Evolutionary conservation across 306 rosid species (phyloP), one percentile per base, ranked within the genome.

Genomic region (Trichosanthes truncata): DNA sequence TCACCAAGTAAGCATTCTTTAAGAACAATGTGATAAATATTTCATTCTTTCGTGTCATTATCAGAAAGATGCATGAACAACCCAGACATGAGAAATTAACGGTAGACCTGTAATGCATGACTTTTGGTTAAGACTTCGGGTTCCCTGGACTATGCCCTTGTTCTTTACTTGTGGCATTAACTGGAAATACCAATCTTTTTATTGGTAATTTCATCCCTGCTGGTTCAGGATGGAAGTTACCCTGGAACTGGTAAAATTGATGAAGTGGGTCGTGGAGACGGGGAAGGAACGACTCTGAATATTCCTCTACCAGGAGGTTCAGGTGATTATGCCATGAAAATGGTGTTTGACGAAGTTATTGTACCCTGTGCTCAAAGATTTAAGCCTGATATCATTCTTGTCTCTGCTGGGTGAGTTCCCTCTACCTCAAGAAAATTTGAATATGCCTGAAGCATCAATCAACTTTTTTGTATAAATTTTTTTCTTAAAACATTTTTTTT

Each of bases 241-340:
- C 98, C 98, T 5, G 98, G 98, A 78, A 94, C 98, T 3, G 98
- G 98, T 63, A 94, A 92, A 79, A 74, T 91, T 81, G 90, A 87
- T 41, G 93, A 92, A 85, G 88, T 92, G 65, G 98, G 98, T 38
- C 71, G 11, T 23, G 93, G 97, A 80, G 85, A 83, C n/a, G 97
- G 97, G 9, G 93, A 89, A 91, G 98, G 98, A 86, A 85, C 93
- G 80, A 92, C 98, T 21, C 82, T 92, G 66, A 94, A 94, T 78
- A 88, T 94, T 82, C 98, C 98, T 69, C 89, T 92, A 65, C 98
- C 97, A 14, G 98, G 95, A 81, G 98, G 98, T 68, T 91, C 97
- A 33, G 98, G 98, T 62, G 98, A 91, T 85, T 51, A 80, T 81
- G 80, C 97, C 61, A 82, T 94, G 85, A 91, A 91, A 87, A 82